phyloP scores from a whole-genome alignment of 768 basidiomycete species.

The Leucocoprinus leucothites region DNA sequence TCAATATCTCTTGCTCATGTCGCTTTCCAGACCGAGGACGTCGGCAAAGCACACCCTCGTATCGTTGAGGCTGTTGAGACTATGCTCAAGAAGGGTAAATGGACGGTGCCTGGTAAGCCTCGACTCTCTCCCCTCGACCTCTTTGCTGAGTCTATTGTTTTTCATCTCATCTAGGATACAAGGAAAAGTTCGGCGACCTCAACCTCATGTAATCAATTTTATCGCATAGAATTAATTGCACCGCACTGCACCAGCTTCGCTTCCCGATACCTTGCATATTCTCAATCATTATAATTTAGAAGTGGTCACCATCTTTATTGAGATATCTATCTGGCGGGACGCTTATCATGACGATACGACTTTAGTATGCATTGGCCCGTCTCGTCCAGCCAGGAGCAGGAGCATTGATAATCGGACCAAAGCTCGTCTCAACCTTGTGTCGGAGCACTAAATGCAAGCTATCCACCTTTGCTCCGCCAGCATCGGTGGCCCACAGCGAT shows the following conservation, averaged over 20 bases:
- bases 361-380: slow-evolving; percentile 30
- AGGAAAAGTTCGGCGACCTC: slow-evolving; percentile 96
- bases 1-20: not conserved
- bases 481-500: slow-evolving; percentile 42
- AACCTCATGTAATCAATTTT: slow-evolving; percentile 69
- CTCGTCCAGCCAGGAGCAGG: slow-evolving; percentile 30
- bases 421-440: slow-evolving; percentile 35
- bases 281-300: not conserved
- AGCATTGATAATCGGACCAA: slow-evolving; percentile 30
- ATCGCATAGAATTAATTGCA: slow-evolving; percentile 17
- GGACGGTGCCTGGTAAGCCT: slow-evolving; percentile 86
- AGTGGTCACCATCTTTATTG: not conserved
- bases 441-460: slow-evolving; percentile 35
- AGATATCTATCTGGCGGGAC: not conserved
- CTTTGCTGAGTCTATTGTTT: not conserved
- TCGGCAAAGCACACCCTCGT: slow-evolving; percentile 90
- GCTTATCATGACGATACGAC: not conserved
- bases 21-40: slow-evolving; percentile 70
- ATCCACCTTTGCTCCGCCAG: slow-evolving; percentile 38
- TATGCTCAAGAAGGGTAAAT: slow-evolving; percentile 98
- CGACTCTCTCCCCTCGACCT: not conserved
- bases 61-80: slow-evolving; percentile 87
- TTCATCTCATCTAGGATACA: slow-evolving; percentile 54
- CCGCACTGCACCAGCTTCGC: not conserved
- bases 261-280: not conserved